Conservation (phyloP, 192 early-diverging fungal genomes). For the Diversispora eburnea region DNA sequence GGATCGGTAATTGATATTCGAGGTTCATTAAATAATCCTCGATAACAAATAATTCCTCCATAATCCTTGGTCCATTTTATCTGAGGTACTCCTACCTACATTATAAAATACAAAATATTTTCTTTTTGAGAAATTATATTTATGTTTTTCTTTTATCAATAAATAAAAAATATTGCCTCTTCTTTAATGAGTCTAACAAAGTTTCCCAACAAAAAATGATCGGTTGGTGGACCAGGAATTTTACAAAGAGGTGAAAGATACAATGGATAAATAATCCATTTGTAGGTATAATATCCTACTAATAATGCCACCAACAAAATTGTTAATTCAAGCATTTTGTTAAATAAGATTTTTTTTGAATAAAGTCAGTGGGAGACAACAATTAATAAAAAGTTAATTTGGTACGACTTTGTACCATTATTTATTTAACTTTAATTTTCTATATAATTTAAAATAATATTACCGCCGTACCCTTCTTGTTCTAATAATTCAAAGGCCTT, state of each 20-base stretch:
- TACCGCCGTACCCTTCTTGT: no score
- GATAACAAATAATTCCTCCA: constrained; percentile 48
- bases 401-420: no score
- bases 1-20: constrained; percentile 49
- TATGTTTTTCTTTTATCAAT: not conserved
- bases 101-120: not conserved
- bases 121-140: not conserved
- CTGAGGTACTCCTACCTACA: constrained; percentile 42
- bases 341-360: no score
- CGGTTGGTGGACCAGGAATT: constrained; percentile 13
- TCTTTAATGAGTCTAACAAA: not conserved
- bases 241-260: constrained; percentile 14
- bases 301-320: no score
- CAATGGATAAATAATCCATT: not conserved
- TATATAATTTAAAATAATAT: no score
- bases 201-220: constrained; percentile 14
- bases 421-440: no score
- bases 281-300: no score
- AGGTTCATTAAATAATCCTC: constrained; percentile 40
- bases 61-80: constrained; percentile 47
- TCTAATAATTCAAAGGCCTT: no score
- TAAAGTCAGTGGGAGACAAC: no score
- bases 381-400: no score
- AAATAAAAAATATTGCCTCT: not conserved
- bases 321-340: no score